Base-by-base conservation (phyloP, 225 moss, liverwort and hornwort species). In the Ulota crispa region DNA sequence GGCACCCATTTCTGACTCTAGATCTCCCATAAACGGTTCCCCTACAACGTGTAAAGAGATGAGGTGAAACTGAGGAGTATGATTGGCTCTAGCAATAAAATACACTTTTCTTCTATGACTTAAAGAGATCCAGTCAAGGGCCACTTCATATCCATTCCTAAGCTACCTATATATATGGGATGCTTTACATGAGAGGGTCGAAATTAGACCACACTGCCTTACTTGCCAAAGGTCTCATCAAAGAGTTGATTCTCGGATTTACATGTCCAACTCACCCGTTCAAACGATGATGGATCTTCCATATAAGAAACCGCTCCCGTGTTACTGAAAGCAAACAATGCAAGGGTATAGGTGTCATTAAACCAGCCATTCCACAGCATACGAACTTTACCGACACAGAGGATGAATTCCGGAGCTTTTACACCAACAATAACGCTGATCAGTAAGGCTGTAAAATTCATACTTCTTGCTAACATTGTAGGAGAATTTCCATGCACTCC, bases 231-330 rank as follows among this genome's bases (percentile, higher is more conserved):
- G 21, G 27, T 53, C 50, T 61, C 72, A 74, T 39, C 18, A 43
- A 47, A 45, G 2, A 26, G 27, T 50, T 27, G 30, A 26, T 16
- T 34, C 55, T 30, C 54, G 23, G 28, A n/a, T 50, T 50, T 50
- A 50, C 31, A 11, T 64, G 23, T 1, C 36, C 36, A 59, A 66
- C 82, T 85, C 67, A 92, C 91, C 83, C 82, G 88, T 84, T 93
- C 96, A 61, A 99, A 80, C 15, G 98, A 95, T 45, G 90, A 89
- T 64, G 99, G 99, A 89, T 99, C 93, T 66, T 94, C 99, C 85
- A 99, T 88, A 16, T 76, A 84, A 0, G 99, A 91, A 70, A 85
- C 78, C 14, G 83, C 75, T 81, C 88, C 91, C 60, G 53, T 83
- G 64, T 76, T 82, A 78, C 92, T 92, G 86, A 50, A 89, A 82